Percentiles rank a stretch among this genome's conserved stretches.
phyloP scores from a whole-genome alignment of 2,329 filamentous ascomycete genomes.

The Talaromyces funiculosus region DNA sequence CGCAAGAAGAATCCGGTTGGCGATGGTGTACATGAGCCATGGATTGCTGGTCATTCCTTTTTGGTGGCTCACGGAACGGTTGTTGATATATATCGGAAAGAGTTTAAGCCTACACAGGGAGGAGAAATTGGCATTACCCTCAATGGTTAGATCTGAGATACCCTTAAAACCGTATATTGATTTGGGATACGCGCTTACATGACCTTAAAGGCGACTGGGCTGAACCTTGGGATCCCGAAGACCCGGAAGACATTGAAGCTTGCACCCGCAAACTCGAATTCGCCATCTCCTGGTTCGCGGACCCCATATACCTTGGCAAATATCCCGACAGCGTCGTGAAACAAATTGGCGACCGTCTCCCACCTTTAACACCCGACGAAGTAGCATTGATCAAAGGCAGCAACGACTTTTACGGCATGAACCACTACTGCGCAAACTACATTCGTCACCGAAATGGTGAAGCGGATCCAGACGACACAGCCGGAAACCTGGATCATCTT shows the following conservation, averaged over 20 bases:
- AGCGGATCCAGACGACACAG: slow-evolving; percentile 60
- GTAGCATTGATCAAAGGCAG: slow-evolving; percentile 69
- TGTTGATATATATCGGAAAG: slow-evolving; percentile 75
- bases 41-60: slow-evolving; percentile 76
- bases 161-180: too few relatives aligned
- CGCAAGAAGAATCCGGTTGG: slow-evolving; percentile 64
- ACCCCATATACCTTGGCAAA: slow-evolving; percentile 77
- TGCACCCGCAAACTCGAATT: slow-evolving; percentile 80
- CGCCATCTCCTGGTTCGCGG: slow-evolving; percentile 80
- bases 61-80: slow-evolving; percentile 73
- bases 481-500: slow-evolving; percentile 69
- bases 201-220: slow-evolving; percentile 59
- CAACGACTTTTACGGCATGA: slow-evolving; percentile 93
- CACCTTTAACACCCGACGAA: slow-evolving; percentile 68
- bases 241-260: slow-evolving; percentile 69
- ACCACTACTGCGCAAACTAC: slow-evolving; percentile 87
- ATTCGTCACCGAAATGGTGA: slow-evolving; percentile 64
- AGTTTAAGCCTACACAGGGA: slow-evolving; percentile 66
- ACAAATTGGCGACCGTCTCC: slow-evolving; percentile 73
- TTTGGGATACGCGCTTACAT: neutral
- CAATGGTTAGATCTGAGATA: slow-evolving; percentile 52
- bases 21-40: slow-evolving; percentile 71
- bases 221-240: slow-evolving; percentile 75
- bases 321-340: slow-evolving; percentile 79
- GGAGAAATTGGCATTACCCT: slow-evolving; percentile 84